Evolutionary conservation across 345 rosid genomes (phyloP), one percentile per base, ranked within the genome.

Genomic region (Camelina hispida): DNA sequence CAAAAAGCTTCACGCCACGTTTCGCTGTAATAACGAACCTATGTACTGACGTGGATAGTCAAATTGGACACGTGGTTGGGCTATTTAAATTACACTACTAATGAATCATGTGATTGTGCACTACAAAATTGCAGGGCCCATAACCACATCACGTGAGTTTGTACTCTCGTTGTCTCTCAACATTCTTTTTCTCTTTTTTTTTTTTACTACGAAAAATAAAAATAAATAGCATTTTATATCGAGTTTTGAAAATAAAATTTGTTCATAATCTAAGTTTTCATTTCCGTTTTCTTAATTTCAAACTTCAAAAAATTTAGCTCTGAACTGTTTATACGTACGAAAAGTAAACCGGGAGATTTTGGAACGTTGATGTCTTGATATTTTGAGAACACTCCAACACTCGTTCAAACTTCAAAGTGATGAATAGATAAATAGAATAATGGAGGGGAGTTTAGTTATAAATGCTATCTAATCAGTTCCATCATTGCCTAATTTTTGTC

Each of bases 71-170:
- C 74, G 74, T 75, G 30, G 47, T 53, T 52, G 68, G 79, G 73
- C 55, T 59, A 67, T 52, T 42, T 9, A 53, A 62, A 52, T 38
- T 32, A 30, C 5, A 42, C 13, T 12, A 48, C 13, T 38, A 40
- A 40, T 37, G 35, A 69, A 61, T 51, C 69, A 76, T 68, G 64
- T 76, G 74, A 53, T 10, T 69, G 62, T 68, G 69, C 68, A 75
- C 67, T 66, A 74, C 68, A 37, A 58, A 4, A 68, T 4, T 68
- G 69, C 63, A 68, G 69, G 57, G 57, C 79, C 79, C 74, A 76
- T 69, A 34, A 60, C 54, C 58, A 69, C 6, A 69, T 30, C 79
- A 76, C 65, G 65, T 69, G 75, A 76, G 32, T 38, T 68, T 62
- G 65, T 76, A 56, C 75, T 62, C 75, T 69, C 54, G 23, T 35